These are phyloP conservation scores for Hirschfeldia incana DNA, from an alignment of 345 rosid genomes.

Conservation along the genomic window DNA sequence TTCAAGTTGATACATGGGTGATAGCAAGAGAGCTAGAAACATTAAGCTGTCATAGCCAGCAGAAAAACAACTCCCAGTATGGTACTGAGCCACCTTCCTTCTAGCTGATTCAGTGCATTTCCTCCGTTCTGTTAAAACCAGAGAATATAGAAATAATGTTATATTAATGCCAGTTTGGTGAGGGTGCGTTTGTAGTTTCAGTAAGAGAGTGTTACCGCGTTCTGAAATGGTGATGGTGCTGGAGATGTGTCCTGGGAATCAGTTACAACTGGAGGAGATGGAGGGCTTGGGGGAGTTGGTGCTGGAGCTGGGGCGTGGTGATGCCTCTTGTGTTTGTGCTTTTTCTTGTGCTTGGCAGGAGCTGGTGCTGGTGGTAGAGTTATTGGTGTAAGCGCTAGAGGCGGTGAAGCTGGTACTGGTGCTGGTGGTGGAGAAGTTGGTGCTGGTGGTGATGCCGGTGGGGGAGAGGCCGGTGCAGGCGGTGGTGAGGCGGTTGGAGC, in stretches of 20 bases:
- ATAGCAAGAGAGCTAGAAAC: slow-evolving; percentile 37
- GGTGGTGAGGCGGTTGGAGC: slow-evolving; percentile 55
- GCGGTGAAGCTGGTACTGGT: slow-evolving; percentile 44
- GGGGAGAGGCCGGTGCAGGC: slow-evolving; percentile 47
- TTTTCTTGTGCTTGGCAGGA: slow-evolving; percentile 63
- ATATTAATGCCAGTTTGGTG: neutral
- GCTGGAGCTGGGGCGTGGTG: slow-evolving; percentile 73
- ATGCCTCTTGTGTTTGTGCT: slow-evolving; percentile 67
- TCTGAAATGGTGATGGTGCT: slow-evolving; percentile 74
- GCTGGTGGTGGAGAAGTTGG: slow-evolving; percentile 42
- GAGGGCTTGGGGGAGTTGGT: slow-evolving; percentile 73
- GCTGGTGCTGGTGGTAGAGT: slow-evolving; percentile 63
- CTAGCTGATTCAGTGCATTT: slow-evolving; percentile 44
- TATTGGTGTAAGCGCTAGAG: slow-evolving; percentile 49
- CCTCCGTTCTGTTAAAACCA: slow-evolving; percentile 61
- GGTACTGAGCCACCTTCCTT: slow-evolving; percentile 53
- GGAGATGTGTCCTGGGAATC: slow-evolving; percentile 64
- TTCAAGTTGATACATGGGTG: slow-evolving; percentile 25
- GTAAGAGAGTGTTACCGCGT: slow-evolving; percentile 45
- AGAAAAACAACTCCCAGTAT: slow-evolving; percentile 53
- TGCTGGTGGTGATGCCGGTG: slow-evolving; percentile 37
- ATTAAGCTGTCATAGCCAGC: slow-evolving; percentile 49
- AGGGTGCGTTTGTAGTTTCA: neutral
- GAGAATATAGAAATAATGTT: slow-evolving; percentile 4
- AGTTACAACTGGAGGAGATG: slow-evolving; percentile 72